Conservation (phyloP, 495 filamentous ascomycete species). For the Neurospora discreta region DNA sequence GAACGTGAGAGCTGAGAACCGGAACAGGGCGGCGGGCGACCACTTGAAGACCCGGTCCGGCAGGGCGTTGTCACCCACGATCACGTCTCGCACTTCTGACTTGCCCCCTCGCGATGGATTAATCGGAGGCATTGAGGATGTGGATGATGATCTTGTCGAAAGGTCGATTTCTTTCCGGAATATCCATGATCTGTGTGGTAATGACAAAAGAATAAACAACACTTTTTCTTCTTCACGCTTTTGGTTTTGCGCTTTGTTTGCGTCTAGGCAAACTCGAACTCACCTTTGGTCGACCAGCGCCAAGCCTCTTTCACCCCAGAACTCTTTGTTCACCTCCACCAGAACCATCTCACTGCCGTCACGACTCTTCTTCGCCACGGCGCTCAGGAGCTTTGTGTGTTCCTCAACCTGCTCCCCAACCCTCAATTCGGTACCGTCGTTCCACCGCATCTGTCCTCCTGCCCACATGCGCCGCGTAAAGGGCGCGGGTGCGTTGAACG, state of each 20-base stretch:
- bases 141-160: background rate
- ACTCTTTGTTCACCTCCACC: conserved; percentile 51
- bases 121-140: conserved; percentile 1
- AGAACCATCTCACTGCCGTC: conserved; percentile 53
- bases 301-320: conserved; percentile 38
- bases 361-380: conserved; percentile 41
- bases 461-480: conserved; percentile 64
- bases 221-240: background rate
- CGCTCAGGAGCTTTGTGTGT: conserved; percentile 41
- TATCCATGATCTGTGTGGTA: conserved; percentile 42
- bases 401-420: conserved; percentile 47
- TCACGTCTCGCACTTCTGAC: conserved; percentile 8
- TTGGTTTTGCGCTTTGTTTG: background rate
- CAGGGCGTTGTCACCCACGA: background rate
- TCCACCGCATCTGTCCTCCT: conserved; percentile 48
- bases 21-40: conserved; percentile 50
- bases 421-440: background rate
- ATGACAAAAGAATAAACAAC: background rate
- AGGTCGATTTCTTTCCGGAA: conserved; percentile 39
- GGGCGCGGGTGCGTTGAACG: conserved; percentile 45
- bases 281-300: conserved; percentile 45
- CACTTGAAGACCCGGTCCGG: conserved; percentile 30
- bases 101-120: conserved; percentile 1
- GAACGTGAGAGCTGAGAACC: conserved; percentile 63
- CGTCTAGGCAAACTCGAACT: background rate